Percentiles rank a stretch among this genome's conserved stretches.
These are phyloP conservation scores for Aspergillus thermomutatus DNA, from an alignment of 2,329 filamentous ascomycete species.

Conservation along the genomic window DNA sequence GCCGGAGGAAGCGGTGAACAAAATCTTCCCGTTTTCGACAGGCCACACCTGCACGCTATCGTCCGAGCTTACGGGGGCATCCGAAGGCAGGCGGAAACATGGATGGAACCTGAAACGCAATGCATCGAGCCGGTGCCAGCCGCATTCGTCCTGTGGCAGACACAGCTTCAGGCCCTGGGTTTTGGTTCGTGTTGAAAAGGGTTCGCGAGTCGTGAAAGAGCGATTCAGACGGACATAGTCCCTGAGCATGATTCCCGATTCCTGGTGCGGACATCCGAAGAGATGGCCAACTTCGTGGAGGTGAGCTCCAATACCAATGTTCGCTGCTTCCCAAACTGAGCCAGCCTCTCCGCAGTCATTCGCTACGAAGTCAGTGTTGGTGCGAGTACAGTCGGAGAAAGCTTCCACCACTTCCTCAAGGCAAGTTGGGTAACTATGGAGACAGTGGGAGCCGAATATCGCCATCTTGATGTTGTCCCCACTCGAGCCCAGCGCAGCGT, in stretches of 20 bases:
- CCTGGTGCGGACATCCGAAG: slow-evolving; percentile 85
- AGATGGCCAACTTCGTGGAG: slow-evolving; percentile 87
- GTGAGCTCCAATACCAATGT: slow-evolving; percentile 89
- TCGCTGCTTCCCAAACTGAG: slow-evolving; percentile 93
- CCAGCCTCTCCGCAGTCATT: slow-evolving; percentile 86
- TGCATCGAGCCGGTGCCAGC: slow-evolving; percentile 85
- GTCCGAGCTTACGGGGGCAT: slow-evolving; percentile 62
- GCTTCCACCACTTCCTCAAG: slow-evolving; percentile 88
- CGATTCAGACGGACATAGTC: slow-evolving; percentile 84
- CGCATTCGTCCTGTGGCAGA: slow-evolving; percentile 75
- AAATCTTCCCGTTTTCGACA: slow-evolving; percentile 70
- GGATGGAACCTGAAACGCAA: slow-evolving; percentile 88
- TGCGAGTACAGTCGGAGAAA: slow-evolving; percentile 86
- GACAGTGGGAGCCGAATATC: slow-evolving; percentile 86
- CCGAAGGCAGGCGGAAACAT: slow-evolving; percentile 79
- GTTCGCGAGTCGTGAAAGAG: slow-evolving; percentile 75
- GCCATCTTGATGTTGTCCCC: slow-evolving; percentile 74
- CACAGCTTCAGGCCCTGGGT: slow-evolving; percentile 73
- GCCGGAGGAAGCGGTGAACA: slow-evolving; percentile 76
- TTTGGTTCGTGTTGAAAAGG: slow-evolving; percentile 83
- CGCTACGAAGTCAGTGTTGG: slow-evolving; percentile 73
- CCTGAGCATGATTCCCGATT: slow-evolving; percentile 85
- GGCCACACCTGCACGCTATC: slow-evolving; percentile 82
- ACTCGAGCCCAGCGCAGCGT: slow-evolving; percentile 77
- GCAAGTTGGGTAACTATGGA: slow-evolving; percentile 85